A percentile compares a stretch with the other conserved stretches of the same genome.
Conservation (phyloP, 148 eudicot species). For the Agrostemma githago region DNA sequence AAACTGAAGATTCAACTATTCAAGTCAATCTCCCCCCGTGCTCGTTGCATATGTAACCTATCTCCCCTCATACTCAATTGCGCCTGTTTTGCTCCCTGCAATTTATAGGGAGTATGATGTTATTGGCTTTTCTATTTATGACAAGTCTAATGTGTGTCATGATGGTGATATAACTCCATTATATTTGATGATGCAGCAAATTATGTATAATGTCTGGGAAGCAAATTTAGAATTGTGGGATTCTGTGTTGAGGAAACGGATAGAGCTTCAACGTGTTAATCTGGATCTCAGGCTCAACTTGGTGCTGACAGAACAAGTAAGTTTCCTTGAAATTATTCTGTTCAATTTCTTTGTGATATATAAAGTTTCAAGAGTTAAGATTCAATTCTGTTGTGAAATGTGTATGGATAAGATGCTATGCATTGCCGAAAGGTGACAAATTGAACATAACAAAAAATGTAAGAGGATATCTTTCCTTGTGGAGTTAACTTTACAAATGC, state of each 20-base stretch:
- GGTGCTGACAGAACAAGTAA: conserved; percentile 62
- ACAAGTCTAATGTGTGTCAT: conserved; percentile 5
- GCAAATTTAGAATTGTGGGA: conserved; percentile 58
- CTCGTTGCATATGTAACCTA: not conserved
- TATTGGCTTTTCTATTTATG: not conserved
- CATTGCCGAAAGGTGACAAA: not conserved
- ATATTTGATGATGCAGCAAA: conserved; percentile 48
- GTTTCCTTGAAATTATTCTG: conserved; percentile 18
- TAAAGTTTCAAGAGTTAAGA: not conserved
- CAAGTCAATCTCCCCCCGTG: not conserved
- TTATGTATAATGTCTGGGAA: conserved; percentile 64
- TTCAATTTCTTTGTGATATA: not conserved
- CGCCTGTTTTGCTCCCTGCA: not conserved
- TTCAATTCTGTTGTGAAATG: not conserved
- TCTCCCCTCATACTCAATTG: not conserved
- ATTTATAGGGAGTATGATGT: no score
- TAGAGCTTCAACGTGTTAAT: conserved; percentile 50
- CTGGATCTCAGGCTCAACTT: conserved; percentile 54
- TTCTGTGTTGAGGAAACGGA: conserved; percentile 54
- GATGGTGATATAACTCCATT: not conserved
- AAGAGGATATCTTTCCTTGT: not conserved
- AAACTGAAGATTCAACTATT: no score
- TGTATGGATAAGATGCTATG: conserved; percentile 1
- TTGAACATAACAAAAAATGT: not conserved
- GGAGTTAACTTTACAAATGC: not conserved